Percentiles rank a stretch among this genome's conserved stretches.
phyloP scores from a whole-genome alignment of 495 filamentous ascomycete genomes.

The Penicillium soppii region DNA sequence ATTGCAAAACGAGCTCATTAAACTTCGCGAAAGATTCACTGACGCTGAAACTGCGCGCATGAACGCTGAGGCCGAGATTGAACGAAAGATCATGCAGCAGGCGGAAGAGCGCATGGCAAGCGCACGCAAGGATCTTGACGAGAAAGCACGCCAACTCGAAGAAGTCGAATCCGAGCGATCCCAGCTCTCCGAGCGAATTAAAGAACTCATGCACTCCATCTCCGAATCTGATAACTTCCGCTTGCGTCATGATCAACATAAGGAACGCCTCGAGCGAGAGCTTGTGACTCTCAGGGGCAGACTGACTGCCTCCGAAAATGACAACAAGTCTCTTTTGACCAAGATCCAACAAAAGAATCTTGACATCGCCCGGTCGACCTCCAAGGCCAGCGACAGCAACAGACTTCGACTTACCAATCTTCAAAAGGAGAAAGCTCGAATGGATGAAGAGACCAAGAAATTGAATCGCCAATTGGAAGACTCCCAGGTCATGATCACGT shows the following conservation, averaged over 20 bases:
- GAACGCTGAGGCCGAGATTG: slow-evolving; percentile 75
- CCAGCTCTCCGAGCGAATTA: slow-evolving; percentile 70
- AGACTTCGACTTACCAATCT: slow-evolving; percentile 72
- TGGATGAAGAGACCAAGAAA: slow-evolving; percentile 80
- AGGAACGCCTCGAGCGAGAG: slow-evolving; percentile 88
- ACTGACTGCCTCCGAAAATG: slow-evolving; percentile 90
- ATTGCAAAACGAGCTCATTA: slow-evolving; percentile 79
- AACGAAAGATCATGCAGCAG: slow-evolving; percentile 72
- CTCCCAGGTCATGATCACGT: slow-evolving; percentile 77
- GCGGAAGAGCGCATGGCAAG: slow-evolving; percentile 80
- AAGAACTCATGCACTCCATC: slow-evolving; percentile 79
- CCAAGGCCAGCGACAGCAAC: slow-evolving; percentile 80
- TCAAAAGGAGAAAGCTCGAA: slow-evolving; percentile 79
- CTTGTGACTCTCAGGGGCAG: slow-evolving; percentile 90
- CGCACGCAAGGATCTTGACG: slow-evolving; percentile 75
- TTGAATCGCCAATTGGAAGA: slow-evolving; percentile 85
- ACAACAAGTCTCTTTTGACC: slow-evolving; percentile 92
- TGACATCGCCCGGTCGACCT: slow-evolving; percentile 88
- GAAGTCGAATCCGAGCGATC: slow-evolving; percentile 75
- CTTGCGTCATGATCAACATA: slow-evolving; percentile 84
- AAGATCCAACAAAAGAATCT: slow-evolving; percentile 98
- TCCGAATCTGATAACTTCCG: slow-evolving; percentile 86
- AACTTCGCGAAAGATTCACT: slow-evolving; percentile 76
- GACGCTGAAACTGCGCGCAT: slow-evolving; percentile 81
- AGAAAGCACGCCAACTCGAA: slow-evolving; percentile 64